Evolutionary conservation across 768 basidiomycete species (phyloP), one percentile per base, ranked within the genome.

Genomic region (Kondoa malvinella): DNA sequence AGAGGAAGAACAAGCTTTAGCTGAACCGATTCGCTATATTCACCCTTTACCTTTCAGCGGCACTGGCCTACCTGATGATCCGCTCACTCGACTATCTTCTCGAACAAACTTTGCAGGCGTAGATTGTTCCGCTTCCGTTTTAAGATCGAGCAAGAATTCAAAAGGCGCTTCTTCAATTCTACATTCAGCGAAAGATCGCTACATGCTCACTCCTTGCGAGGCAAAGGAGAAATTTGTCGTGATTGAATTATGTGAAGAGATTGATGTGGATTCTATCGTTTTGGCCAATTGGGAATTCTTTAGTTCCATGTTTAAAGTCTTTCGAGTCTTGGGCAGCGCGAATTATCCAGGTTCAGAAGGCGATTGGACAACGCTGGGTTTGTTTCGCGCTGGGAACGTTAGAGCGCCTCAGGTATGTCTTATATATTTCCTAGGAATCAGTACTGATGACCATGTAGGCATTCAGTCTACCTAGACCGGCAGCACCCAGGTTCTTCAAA

Each of bases 261-360:
- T 99, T 70, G 81, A 89, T 58, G 92, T 97, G 73, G 94, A 97
- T 76, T 94, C 91, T 0, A 86, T 97, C 58, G 92, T 96, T 76
- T 79, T 99, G 21, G 92, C 92, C 68, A 94, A 96, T 75, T 95
- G 89, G 75, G 94, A 99, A 79, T 97, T 96, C 79, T 99, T 96
- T 78, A 89, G 87, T 71, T 92, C 92, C 1, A 88, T 95, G 16
- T 92, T 97, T 80, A 87, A 88, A 77, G 89, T 94, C 67, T 87
- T 97, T 70, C 82, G 82, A 2, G 85, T 97, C 60, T 88, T 87
- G 76, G 90, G 84, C 4, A 80, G 83, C 16, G 79, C 80, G 76
- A 79, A 76, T 71, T 87, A 87, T 71, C 82, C 82, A 4, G 82
- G 80, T 25, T 81, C 81, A 56, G 76, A 80, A 30, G 81, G 84